A percentile compares a stretch with the other conserved stretches of the same genome.
Evolutionary conservation across 495 filamentous ascomycete genomes (phyloP).

Genomic region (Tuber melanosporum): DNA sequence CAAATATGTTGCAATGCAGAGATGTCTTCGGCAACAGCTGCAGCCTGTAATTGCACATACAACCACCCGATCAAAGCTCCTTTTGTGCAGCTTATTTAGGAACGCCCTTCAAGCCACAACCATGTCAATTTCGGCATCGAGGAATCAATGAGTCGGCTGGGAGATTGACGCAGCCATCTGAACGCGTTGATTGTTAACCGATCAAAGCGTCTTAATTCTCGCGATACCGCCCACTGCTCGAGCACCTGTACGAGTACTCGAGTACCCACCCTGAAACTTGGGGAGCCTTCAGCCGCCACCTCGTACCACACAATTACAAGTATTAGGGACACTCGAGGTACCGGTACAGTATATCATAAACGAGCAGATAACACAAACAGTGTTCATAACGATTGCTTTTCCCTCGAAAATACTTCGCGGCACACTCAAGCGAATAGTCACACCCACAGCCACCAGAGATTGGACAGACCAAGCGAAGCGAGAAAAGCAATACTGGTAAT

Average conservation of each 20-base stretch:
- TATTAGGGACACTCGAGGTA: background rate
- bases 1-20: background rate
- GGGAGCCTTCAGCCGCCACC: background rate
- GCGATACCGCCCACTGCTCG: background rate
- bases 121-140: background rate
- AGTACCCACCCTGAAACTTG: background rate
- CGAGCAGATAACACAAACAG: background rate
- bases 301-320: background rate
- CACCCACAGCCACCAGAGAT: background rate
- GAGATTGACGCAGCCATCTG: background rate
- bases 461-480: background rate
- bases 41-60: background rate
- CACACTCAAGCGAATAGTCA: background rate
- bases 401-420: background rate
- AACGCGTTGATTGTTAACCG: background rate
- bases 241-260: background rate
- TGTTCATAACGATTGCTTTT: background rate
- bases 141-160: background rate
- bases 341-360: background rate
- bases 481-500: background rate
- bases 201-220: background rate
- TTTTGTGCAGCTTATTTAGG: background rate
- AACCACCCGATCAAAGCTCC: background rate
- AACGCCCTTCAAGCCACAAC: background rate
- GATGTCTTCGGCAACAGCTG: background rate